Percentiles rank a stretch among this genome's conserved stretches.
Evolutionary conservation across 1,284 basidiomycete species (phyloP).

Genomic region (Papiliotrema fonsecae): DNA sequence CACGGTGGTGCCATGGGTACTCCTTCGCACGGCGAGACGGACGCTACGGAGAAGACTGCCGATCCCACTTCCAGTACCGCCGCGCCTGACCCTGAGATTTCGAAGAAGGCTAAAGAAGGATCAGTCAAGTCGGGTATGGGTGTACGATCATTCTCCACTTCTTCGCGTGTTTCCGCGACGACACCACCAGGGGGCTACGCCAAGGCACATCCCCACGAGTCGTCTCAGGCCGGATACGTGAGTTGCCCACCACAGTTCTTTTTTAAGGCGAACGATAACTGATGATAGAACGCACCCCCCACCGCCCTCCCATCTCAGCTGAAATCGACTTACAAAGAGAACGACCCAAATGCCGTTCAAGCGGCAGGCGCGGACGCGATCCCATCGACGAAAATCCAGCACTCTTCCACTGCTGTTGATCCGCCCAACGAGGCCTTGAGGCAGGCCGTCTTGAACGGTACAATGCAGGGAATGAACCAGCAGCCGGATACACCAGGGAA

Average conservation of each 20-base stretch:
- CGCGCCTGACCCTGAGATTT: background rate
- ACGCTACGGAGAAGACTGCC: background rate
- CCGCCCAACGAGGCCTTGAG: constrained; percentile 32
- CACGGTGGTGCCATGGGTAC: constrained; percentile 2
- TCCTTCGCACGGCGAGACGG: background rate
- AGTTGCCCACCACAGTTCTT: constrained; percentile 8
- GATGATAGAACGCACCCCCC: constrained; percentile 22
- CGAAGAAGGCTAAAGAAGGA: constrained; percentile 6
- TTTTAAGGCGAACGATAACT: background rate
- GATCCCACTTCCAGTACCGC: background rate
- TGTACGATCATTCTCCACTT: constrained; percentile 10
- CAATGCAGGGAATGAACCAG: constrained; percentile 28
- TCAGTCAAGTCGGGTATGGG: constrained; percentile 1
- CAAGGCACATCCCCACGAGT: constrained; percentile 20
- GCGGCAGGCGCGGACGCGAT: constrained; percentile 10
- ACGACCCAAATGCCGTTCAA: constrained; percentile 12
- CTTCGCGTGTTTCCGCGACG: constrained; percentile 6
- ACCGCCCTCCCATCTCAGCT: constrained; percentile 24
- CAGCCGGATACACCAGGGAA: constrained; percentile 19
- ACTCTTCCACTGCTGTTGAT: constrained; percentile 29
- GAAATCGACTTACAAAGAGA: constrained; percentile 18
- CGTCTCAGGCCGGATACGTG: constrained; percentile 28
- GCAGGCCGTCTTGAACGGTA: constrained; percentile 29
- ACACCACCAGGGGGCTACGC: constrained; percentile 29
- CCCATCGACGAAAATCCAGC: constrained; percentile 22